Evolutionary conservation across 305 asterid genomes (phyloP).

Genomic region (Withania somnifera): DNA sequence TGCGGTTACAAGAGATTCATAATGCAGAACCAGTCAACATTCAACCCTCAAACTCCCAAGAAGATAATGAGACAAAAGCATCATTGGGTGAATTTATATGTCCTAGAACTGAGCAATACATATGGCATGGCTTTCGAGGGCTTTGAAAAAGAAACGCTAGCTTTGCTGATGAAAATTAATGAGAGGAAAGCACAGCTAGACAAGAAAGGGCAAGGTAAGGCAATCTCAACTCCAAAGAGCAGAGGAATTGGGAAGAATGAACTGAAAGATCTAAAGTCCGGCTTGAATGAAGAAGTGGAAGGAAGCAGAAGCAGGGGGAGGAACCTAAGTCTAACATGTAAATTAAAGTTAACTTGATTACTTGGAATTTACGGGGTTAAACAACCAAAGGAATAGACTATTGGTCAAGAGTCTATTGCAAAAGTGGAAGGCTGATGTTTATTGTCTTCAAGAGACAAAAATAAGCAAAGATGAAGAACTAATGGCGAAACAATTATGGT

Average conservation of each 20-base stretch:
- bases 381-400: background rate
- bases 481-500: no score
- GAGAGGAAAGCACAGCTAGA: background rate
- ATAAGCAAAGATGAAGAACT: no score
- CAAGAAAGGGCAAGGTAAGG: background rate
- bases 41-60: background rate
- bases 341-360: background rate
- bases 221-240: background rate
- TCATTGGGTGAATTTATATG: background rate
- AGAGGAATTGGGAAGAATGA: background rate
- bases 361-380: background rate
- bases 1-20: background rate
- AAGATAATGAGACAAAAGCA: background rate
- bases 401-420: no score
- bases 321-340: background rate
- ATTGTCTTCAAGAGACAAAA: no score
- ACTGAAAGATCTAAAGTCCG: background rate
- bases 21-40: background rate
- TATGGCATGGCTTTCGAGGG: background rate
- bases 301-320: background rate
- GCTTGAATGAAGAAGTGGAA: background rate
- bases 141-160: background rate
- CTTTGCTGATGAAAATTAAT: background rate
- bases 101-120: background rate
- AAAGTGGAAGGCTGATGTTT: no score